These are phyloP conservation scores for Globisporangium cederbergense DNA, from an alignment of 352 stramenopile species.

Conservation along the genomic window DNA sequence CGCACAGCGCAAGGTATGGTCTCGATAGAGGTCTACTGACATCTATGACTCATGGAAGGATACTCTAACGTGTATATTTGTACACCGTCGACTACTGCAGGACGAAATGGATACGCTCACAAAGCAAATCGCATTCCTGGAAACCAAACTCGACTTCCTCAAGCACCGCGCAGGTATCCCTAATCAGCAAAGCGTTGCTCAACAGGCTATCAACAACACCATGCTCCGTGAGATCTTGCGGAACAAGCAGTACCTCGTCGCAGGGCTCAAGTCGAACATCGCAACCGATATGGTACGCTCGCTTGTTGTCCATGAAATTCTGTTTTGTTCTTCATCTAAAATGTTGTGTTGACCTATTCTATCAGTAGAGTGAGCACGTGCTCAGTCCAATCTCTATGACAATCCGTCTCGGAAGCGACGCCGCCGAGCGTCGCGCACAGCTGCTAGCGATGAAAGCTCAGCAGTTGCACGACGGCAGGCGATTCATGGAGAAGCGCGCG, in stretches of 20 bases:
- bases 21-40: neutral
- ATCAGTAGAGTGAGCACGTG: slow-evolving; percentile 4
- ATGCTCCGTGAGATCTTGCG: slow-evolving; percentile 8
- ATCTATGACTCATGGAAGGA: neutral
- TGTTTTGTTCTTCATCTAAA: too few relatives aligned
- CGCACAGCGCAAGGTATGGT: slow-evolving; percentile 7
- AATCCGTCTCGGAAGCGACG: neutral
- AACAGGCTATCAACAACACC: slow-evolving; percentile 6
- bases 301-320: neutral
- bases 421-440: neutral
- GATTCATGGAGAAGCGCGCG: slow-evolving; percentile 26
- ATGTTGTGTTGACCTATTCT: neutral
- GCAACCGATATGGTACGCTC: slow-evolving; percentile 1
- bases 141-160: slow-evolving; percentile 6
- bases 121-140: slow-evolving; percentile 2
- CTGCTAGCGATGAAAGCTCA: slow-evolving; percentile 1
- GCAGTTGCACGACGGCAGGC: slow-evolving; percentile 4
- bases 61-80: neutral
- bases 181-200: slow-evolving; percentile 1
- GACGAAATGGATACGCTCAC: slow-evolving; percentile 1
- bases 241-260: slow-evolving; percentile 13
- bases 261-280: slow-evolving; percentile 9
- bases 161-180: slow-evolving; percentile 9
- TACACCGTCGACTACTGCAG: neutral
- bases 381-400: neutral